phyloP scores from a whole-genome alignment of 495 filamentous ascomycete species.

The Penicillium manginii region DNA sequence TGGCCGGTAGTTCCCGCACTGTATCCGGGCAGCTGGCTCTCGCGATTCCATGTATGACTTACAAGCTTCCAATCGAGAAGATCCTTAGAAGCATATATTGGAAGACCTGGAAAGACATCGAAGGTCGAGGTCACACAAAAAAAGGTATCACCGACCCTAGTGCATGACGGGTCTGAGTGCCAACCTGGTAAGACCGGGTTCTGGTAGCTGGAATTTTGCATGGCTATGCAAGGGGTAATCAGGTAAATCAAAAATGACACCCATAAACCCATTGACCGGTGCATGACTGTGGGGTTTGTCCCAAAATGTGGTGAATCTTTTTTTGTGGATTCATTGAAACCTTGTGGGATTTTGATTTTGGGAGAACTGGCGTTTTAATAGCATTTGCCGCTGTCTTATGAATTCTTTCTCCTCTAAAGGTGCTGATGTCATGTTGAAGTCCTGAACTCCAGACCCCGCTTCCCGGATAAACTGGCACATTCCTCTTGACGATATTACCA shows the following conservation, averaged over 20 bases:
- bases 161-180: constrained; percentile 31
- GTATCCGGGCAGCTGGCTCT: constrained; percentile 10
- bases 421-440: not conserved
- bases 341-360: not conserved
- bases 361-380: not conserved
- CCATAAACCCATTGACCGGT: not conserved
- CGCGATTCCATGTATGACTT: constrained; percentile 23
- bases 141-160: constrained; percentile 26
- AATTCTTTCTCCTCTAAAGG: not conserved
- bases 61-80: constrained; percentile 28
- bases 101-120: constrained; percentile 26
- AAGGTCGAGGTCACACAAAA: constrained; percentile 32
- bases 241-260: not conserved
- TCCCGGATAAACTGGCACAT: not conserved
- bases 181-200: constrained; percentile 34
- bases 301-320: no score
- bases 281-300: not conserved
- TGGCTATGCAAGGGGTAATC: not conserved
- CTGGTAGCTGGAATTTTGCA: not conserved
- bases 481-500: no score
- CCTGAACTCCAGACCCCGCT: not conserved
- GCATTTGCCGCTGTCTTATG: not conserved
- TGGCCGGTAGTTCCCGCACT: constrained; percentile 21
- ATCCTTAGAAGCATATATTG: constrained; percentile 31
- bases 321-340: no score